Conservation (phyloP, 257 asterid genomes). For the Capsicum baccatum region DNA sequence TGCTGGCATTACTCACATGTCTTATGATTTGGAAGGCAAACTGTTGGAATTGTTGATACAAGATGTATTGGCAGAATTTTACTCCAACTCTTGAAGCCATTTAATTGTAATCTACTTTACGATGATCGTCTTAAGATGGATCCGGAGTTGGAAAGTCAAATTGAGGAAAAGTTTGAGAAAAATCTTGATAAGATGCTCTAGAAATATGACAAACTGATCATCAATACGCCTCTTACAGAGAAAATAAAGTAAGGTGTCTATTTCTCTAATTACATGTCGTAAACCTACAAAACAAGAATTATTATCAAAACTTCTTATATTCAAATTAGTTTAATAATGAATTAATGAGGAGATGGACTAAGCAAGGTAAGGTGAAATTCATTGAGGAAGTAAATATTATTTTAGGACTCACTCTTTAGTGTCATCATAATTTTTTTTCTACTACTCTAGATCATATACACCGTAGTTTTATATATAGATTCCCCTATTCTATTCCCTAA, state of each 20-base stretch:
- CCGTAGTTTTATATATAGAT: not conserved
- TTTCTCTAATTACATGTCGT: not conserved
- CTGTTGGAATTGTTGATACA: conserved; percentile 98
- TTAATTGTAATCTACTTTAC: no score
- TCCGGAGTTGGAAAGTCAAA: conserved; percentile 62
- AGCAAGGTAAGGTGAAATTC: no score
- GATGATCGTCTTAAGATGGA: no score
- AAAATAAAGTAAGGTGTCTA: conserved; percentile 68
- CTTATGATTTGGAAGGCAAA: conserved; percentile 98
- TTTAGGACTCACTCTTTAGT: no score
- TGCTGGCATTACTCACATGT: conserved; percentile 80
- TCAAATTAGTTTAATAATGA: no score
- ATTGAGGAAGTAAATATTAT: no score
- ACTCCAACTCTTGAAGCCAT: no score
- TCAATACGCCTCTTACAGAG: conserved; percentile 90
- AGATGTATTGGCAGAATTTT: conserved; percentile 46
- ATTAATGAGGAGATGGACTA: no score
- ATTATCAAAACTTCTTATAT: no score
- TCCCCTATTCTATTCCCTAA: not conserved
- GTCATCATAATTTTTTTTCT: not conserved
- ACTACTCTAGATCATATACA: not conserved
- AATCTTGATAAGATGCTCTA: conserved; percentile 90
- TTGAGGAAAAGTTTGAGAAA: conserved; percentile 84
- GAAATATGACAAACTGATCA: conserved; percentile 84
- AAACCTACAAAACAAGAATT: no score